phyloP scores from a whole-genome alignment of 1,139 yeast genomes.

The Hyphopichia fennica region DNA sequence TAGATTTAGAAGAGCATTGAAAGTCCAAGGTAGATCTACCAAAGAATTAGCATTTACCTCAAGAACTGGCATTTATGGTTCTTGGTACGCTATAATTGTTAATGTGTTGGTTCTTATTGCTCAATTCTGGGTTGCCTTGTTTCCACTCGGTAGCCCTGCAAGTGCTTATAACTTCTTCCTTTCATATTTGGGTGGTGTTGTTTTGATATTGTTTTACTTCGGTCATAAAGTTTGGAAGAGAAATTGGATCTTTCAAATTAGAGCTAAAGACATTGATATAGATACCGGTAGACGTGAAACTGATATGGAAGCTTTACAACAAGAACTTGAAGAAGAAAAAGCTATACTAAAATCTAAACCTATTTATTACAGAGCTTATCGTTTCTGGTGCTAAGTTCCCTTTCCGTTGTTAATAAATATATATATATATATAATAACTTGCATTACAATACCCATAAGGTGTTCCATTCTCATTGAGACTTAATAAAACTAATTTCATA shows the following conservation, averaged over 20 bases:
- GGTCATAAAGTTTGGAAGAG: conserved; percentile 45
- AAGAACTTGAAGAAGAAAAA: conserved; percentile 42
- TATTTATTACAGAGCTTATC: conserved; percentile 30
- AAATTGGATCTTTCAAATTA: conserved; percentile 35
- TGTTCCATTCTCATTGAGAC: neutral
- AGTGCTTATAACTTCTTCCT: conserved; percentile 36
- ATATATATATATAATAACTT: neutral
- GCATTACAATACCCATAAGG: neutral
- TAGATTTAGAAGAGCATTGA: conserved; percentile 36
- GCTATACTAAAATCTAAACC: conserved; percentile 34
- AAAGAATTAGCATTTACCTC: conserved; percentile 56
- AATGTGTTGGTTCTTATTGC: conserved; percentile 53
- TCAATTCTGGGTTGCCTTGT: conserved; percentile 48
- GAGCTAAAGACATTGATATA: conserved; percentile 39
- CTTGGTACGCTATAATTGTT: conserved; percentile 48
- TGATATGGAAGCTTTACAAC: conserved; percentile 41
- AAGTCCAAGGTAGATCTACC: conserved; percentile 37
- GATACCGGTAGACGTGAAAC: conserved; percentile 45
- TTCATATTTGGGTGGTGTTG: conserved; percentile 38
- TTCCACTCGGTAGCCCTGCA: conserved; percentile 38
- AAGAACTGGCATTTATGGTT: conserved; percentile 57
- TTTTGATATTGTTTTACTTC: conserved; percentile 34
- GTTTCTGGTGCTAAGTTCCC: conserved; percentile 33
- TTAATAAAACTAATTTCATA: neutral
- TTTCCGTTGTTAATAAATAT: neutral